Evolutionary conservation across 306 rosid genomes (phyloP).

Genomic region (Dryas alaskensis): DNA sequence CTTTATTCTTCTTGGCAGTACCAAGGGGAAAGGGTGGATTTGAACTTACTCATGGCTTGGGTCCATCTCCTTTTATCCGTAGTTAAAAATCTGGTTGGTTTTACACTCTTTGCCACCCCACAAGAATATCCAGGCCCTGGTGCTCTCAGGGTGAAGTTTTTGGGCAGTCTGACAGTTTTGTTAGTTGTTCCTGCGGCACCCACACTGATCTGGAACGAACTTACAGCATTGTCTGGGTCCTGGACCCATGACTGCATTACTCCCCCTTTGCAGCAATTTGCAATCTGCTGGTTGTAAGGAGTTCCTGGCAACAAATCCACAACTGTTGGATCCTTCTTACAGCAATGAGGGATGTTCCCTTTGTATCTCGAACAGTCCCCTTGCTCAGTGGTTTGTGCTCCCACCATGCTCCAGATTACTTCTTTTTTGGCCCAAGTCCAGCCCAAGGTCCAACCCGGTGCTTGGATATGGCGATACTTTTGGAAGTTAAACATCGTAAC

Average conservation of each 20-base stretch:
- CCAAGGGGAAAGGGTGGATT: background rate
- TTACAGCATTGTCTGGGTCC: constrained; percentile 65
- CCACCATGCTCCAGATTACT: constrained; percentile 93
- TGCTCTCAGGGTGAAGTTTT: constrained; percentile 75
- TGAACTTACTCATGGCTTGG: constrained; percentile 84
- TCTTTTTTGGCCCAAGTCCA: constrained; percentile 99
- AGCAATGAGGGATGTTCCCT: constrained; percentile 81
- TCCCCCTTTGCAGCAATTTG: constrained; percentile 96
- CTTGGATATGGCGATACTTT: constrained; percentile 87
- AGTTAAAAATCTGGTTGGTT: constrained; percentile 56
- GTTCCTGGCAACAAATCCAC: constrained; percentile 94
- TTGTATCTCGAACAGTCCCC: constrained; percentile 89
- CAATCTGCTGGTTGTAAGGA: constrained; percentile 90
- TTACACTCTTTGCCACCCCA: constrained; percentile 70
- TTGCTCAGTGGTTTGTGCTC: constrained; percentile 87
- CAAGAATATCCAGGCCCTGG: constrained; percentile 93
- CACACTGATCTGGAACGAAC: constrained; percentile 90
- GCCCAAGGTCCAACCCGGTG: constrained; percentile 87
- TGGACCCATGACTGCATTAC: constrained; percentile 78
- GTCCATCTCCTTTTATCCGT: constrained; percentile 75
- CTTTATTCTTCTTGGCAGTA: background rate
- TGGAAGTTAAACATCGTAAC: constrained; percentile 96
- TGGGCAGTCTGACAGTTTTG: constrained; percentile 74
- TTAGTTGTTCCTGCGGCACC: constrained; percentile 94
- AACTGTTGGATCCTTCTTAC: constrained; percentile 77